A percentile compares a stretch with the other conserved stretches of the same genome.
Conservation (phyloP, 1,284 basidiomycete genomes). For the Rhodotorula sp. region DNA sequence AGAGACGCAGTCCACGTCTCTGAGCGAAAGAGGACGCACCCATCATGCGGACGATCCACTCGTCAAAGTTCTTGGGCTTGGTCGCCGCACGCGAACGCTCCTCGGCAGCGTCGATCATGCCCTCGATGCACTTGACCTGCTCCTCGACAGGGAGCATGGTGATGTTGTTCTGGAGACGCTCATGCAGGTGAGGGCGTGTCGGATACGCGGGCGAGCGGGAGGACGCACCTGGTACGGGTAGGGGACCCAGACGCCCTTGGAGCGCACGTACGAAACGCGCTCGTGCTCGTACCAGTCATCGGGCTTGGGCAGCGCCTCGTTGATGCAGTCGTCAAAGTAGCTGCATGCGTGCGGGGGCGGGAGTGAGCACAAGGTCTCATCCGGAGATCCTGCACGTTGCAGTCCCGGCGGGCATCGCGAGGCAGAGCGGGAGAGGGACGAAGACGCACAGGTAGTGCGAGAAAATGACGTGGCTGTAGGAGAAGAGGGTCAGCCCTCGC, state of each 20-base stretch:
- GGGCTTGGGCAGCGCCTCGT: slow-evolving; percentile 55
- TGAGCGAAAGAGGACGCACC: slow-evolving; percentile 36
- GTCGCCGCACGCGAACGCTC: slow-evolving; percentile 49
- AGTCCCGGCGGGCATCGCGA: not conserved
- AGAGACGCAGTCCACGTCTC: not conserved
- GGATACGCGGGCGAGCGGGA: too few species aligned
- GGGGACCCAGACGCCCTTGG: slow-evolving; percentile 57
- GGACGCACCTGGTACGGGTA: slow-evolving; percentile 51
- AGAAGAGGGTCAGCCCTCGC: not conserved
- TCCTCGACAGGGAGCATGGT: slow-evolving; percentile 56
- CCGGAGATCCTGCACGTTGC: not conserved
- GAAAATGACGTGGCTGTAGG: slow-evolving; percentile 58
- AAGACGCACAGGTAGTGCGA: slow-evolving; percentile 56
- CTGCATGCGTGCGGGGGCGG: slow-evolving; percentile 16
- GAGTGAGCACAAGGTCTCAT: not conserved
- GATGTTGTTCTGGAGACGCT: slow-evolving; percentile 56
- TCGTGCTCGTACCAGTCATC: slow-evolving; percentile 59
- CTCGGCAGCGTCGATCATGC: slow-evolving; percentile 54
- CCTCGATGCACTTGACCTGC: slow-evolving; percentile 58
- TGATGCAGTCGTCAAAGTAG: slow-evolving; percentile 58
- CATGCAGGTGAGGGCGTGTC: not conserved
- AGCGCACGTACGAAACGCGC: slow-evolving; percentile 59
- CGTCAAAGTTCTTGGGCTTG: slow-evolving; percentile 54
- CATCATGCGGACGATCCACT: slow-evolving; percentile 60
- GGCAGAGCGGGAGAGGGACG: not conserved